A percentile compares a stretch with the other conserved stretches of the same genome.
phyloP scores from a whole-genome alignment of 768 basidiomycete species.

The Pleurotus djamor region DNA sequence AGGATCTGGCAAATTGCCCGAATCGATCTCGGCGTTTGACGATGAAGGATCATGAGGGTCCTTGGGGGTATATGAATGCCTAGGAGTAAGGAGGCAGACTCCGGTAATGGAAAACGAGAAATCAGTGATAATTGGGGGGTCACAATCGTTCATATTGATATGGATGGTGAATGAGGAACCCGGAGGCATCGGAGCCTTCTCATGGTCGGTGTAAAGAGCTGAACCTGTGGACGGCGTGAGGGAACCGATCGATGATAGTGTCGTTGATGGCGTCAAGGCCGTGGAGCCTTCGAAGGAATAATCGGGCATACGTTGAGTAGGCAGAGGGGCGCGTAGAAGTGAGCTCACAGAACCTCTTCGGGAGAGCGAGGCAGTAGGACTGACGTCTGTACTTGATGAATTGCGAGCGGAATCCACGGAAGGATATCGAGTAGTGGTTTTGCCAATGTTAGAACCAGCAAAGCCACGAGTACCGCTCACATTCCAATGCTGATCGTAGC shows the following conservation, averaged over 20 bases:
- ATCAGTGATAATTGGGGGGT: constrained; percentile 58
- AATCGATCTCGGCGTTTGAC: constrained; percentile 16
- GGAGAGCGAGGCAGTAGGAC: constrained; percentile 15
- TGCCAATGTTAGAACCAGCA: constrained; percentile 66
- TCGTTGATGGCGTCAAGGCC: constrained; percentile 28
- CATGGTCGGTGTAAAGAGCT: constrained; percentile 5
- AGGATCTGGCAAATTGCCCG: constrained; percentile 25
- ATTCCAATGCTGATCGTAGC: constrained; percentile 51
- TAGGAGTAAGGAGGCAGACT: constrained; percentile 57
- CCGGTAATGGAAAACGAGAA: constrained; percentile 70
- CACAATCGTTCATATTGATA: constrained; percentile 77
- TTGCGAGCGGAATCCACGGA: constrained; percentile 43
- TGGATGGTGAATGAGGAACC: constrained; percentile 69
- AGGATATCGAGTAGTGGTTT: constrained; percentile 42
- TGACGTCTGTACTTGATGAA: constrained; percentile 15
- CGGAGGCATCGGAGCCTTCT: constrained; percentile 34
- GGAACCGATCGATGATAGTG: constrained; percentile 50
- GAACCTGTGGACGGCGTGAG: constrained; percentile 36
- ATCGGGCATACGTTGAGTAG: constrained; percentile 59
- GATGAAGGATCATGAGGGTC: constrained; percentile 15
- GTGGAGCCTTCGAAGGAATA: constrained; percentile 70
- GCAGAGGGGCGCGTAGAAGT: constrained; percentile 73
- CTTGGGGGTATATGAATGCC: constrained; percentile 8
- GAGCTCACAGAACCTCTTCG: constrained; percentile 50
- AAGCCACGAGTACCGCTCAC: constrained; percentile 65